phyloP scores from a whole-genome alignment of 192 early-diverging fungal species.

The Chytriomyces confervae region DNA sequence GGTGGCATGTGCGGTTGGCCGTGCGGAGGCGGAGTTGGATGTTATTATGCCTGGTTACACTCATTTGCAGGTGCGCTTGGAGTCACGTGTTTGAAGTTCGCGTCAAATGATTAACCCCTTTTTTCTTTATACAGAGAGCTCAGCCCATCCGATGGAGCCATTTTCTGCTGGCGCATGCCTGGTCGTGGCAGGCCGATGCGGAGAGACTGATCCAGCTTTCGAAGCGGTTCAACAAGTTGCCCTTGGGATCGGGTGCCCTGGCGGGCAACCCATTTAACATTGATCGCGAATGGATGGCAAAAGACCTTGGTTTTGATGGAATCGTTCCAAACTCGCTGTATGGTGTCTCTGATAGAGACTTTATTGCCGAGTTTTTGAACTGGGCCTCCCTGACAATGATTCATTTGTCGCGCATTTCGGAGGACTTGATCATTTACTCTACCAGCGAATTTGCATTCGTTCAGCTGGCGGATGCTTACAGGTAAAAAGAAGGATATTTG shows the following conservation, averaged over 20 bases:
- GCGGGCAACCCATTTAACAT: constrained; percentile 98
- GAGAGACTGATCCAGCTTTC: constrained; percentile 81
- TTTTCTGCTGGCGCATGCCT: constrained; percentile 87
- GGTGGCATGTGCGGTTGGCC: constrained; percentile 70
- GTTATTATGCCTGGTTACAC: constrained; percentile 99
- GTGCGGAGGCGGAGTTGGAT: constrained; percentile 90
- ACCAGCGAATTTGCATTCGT: constrained; percentile 95
- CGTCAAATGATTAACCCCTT: background rate
- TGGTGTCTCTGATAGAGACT: constrained; percentile 94
- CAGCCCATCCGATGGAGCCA: constrained; percentile 99
- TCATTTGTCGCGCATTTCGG: constrained; percentile 87
- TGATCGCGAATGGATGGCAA: constrained; percentile 87
- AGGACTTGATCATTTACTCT: constrained; percentile 96
- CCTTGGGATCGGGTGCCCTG: constrained; percentile 91
- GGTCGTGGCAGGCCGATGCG: constrained; percentile 87
- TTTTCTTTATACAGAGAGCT: constrained; percentile 67
- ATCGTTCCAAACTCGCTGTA: constrained; percentile 90
- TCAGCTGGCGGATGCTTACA: constrained; percentile 93
- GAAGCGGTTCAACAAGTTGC: constrained; percentile 81
- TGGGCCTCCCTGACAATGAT: constrained; percentile 91
- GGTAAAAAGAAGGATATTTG: constrained; percentile 39
- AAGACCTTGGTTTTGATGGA: constrained; percentile 85
- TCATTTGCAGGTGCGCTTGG: constrained; percentile 78
- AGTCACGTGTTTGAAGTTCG: background rate
- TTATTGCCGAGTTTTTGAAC: constrained; percentile 96